Evolutionary conservation across 805 yeast genomes (phyloP), one percentile per base, ranked within the genome.

Genomic region (Isabelozyma gotoi): DNA sequence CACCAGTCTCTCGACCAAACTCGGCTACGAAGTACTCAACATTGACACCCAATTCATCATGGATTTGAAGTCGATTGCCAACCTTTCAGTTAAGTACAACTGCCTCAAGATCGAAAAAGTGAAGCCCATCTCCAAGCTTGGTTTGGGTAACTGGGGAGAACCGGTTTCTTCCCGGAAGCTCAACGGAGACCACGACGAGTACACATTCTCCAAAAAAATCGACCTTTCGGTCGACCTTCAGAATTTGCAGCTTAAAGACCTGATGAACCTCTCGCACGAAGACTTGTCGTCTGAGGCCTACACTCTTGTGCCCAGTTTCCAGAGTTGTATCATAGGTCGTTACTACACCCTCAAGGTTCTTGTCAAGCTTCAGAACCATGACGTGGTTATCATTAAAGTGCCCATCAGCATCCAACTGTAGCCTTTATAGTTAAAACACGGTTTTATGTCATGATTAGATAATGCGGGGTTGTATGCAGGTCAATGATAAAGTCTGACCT

Each of bases 291-390:
- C 48, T 11, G 57, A 52, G 4, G 45, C 53, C 37, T 44, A 49
- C 19, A 41, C 49, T 2, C 42, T 62, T 19, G 62, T 62, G 12
- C 67, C 67, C 8, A 50, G 55, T 11, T 61, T 60, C 44, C 65
- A 62, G 41, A 59, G 62, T 33, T 61, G 67, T 38, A 53, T 61
- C 15, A 43, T 60, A 33, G 62, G 63, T 16, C 51, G 67, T 7
- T 52, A 51, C 43, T 62, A 62, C 52, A 61, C 53, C 44, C 39
- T 56, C 17, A 42, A 41, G 17, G 46, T 60, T n/a, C 43, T 46
- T 2, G 51, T 59, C 38, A 54, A 49, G 42, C 45, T 62, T 36
- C 44, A 45, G 15, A 55, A 52, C 33, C 57, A 65, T 1, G 55
- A 51, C 11, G 24, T 50, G 12, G 50, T 59, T 39, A 45, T 51